phyloP scores from a whole-genome alignment of 768 basidiomycete genomes.

The Hygrocybe punicea region DNA sequence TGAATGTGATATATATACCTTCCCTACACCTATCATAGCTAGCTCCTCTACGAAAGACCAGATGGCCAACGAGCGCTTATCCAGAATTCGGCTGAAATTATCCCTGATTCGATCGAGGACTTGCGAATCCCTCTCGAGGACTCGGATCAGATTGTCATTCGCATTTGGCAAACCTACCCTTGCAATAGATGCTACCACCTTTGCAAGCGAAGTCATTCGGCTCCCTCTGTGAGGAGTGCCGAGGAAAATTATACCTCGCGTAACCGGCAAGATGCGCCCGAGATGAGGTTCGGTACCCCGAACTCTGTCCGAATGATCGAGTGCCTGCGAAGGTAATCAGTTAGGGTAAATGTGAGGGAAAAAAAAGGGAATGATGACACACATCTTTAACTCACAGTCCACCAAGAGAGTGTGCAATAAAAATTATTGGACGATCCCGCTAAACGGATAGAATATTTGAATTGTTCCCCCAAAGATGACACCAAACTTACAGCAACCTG shows the following conservation, averaged over 20 bases:
- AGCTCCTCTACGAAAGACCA: background rate
- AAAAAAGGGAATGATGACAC: background rate
- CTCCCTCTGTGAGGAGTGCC: background rate
- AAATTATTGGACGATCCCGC: background rate
- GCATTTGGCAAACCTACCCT: no score
- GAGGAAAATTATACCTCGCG: constrained; percentile 2
- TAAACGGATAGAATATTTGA: background rate
- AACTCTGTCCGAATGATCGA: no score
- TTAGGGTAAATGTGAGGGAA: background rate
- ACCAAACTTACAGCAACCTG: background rate
- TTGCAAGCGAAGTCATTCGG: background rate
- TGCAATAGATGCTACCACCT: background rate
- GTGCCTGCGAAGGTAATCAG: background rate
- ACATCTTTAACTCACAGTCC: no score
- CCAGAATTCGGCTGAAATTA: background rate
- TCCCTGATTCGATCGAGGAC: background rate
- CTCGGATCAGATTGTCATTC: background rate
- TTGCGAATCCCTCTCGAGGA: background rate
- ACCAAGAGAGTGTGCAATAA: background rate
- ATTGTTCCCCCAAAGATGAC: no score
- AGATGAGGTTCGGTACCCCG: background rate
- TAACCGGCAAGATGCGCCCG: background rate
- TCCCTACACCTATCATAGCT: background rate
- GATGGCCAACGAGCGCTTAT: no score
- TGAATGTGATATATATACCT: background rate